A percentile compares a stretch with the other conserved stretches of the same genome.
phyloP scores from a whole-genome alignment of 108 stramenopile genomes.

The Stephanodiscus triporus region DNA sequence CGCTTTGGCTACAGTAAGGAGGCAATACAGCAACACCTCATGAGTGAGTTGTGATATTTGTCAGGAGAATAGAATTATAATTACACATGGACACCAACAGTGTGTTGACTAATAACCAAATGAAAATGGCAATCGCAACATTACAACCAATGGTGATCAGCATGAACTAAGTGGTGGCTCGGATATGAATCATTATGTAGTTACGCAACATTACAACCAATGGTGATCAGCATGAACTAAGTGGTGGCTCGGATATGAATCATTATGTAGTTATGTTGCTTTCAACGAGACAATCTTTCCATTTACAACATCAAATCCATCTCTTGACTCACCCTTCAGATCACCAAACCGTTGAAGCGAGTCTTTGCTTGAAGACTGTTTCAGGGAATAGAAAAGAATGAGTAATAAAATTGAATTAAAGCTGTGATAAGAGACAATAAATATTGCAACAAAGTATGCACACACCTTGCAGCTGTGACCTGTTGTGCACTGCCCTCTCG shows the following conservation, averaged over 20 bases:
- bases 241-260: not conserved
- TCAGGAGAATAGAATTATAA: too few relatives aligned
- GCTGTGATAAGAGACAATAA: not conserved
- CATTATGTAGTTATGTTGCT: not conserved
- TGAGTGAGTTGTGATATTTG: too few relatives aligned
- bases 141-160: not conserved
- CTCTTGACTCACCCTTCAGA: conserved; percentile 29
- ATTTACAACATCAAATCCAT: conserved; percentile 39
- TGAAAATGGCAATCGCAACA: too few relatives aligned
- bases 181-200: not conserved
- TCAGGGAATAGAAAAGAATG: not conserved
- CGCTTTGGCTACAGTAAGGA: too few relatives aligned
- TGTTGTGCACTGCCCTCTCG: conserved; percentile 65
- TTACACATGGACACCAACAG: too few relatives aligned
- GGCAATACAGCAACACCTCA: too few relatives aligned
- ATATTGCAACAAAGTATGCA: not conserved
- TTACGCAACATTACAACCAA: not conserved
- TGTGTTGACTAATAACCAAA: too few relatives aligned
- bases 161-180: too few relatives aligned
- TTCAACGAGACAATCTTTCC: conserved; percentile 2
- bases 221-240: not conserved
- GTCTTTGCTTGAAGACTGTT: conserved; percentile 44
- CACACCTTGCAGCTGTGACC: conserved; percentile 69
- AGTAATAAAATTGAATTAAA: not conserved
- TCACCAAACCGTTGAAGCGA: conserved; percentile 43